Evolutionary conservation across 352 stramenopile species (phyloP).

Genomic region (Pythium brassicae): DNA sequence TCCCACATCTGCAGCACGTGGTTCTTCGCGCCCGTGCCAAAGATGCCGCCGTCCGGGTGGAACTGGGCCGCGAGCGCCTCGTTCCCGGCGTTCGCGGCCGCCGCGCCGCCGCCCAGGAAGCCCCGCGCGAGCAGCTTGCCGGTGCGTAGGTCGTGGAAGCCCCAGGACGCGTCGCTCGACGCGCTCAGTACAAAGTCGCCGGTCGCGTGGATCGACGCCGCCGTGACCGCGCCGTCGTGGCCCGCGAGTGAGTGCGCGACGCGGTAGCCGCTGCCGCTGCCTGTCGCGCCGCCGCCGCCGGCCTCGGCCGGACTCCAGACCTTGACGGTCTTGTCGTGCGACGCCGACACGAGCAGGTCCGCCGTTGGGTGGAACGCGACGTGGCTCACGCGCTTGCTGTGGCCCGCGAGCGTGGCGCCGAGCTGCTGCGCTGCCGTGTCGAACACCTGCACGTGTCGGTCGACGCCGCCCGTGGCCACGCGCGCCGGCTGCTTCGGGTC

Average conservation of each 20-base stretch:
- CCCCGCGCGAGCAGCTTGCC: constrained; percentile 47
- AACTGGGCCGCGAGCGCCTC: constrained; percentile 55
- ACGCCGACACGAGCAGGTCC: constrained; percentile 64
- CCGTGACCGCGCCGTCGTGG: constrained; percentile 60
- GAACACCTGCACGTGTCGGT: constrained; percentile 83
- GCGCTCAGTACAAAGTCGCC: constrained; percentile 75
- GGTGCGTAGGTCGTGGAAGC: constrained; percentile 74
- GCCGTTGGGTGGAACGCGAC: constrained; percentile 70
- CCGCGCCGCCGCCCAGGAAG: constrained; percentile 33
- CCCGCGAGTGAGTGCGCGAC: constrained; percentile 53
- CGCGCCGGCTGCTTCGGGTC: constrained; percentile 41
- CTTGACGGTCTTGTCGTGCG: constrained; percentile 81
- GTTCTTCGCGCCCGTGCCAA: constrained; percentile 62
- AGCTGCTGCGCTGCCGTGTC: constrained; percentile 71
- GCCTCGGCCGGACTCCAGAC: constrained; percentile 55
- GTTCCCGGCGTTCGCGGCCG: constrained; percentile 29
- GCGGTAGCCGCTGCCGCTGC: constrained; percentile 40
- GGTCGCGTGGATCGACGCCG: constrained; percentile 76
- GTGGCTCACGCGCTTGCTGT: constrained; percentile 83
- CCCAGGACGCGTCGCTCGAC: constrained; percentile 80
- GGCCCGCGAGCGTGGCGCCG: constrained; percentile 65
- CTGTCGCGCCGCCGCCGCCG: too few relatives aligned
- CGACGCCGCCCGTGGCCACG: constrained; percentile 73
- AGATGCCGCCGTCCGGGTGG: constrained; percentile 95
- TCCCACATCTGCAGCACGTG: constrained; percentile 91